Base-by-base conservation (phyloP, 2,329 filamentous ascomycete genomes). In the Madurella mycetomatis region DNA sequence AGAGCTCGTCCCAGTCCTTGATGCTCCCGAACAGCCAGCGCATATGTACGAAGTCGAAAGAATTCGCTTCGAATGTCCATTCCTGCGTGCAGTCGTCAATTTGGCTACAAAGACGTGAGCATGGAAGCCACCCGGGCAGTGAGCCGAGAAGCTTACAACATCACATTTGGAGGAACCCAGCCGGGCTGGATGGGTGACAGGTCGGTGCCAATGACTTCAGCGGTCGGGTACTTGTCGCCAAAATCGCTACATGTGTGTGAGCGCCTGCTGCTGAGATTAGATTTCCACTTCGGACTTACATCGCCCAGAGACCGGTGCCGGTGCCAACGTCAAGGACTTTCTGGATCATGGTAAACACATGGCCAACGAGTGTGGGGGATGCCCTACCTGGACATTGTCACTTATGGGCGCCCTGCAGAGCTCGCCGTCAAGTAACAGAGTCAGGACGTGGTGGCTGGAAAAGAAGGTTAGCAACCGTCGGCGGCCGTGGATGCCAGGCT, bases 81-180 rank as follows among this genome's bases (percentile, higher is more conserved):
- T 72, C 70, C 9, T 66, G 73, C 55, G 80, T 80, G 45, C 80
- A 79, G 63, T 87, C 83, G 62, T 86, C 83, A 40, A 86, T 78
- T 25, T 25, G 25, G 25, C 25, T 25, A 25, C 3, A 7, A 7
- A 25, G 25, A 25, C 25, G 25, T 25, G 3, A 25, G 25, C 7
- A 25, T 25, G 25, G 25, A 25, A 7, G 25, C 25, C 25, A 25
- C 7, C 25, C 7, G 25, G 3, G 25, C 25, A 25, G 25, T 25
- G 25, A 25, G 7, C 25, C 25, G 25, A 7, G 25, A 25, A 25
- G 25, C 25, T 25, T 25, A 25, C 25, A 25, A 25, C 7, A 25
- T 25, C 25, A 25, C 25, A 7, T 25, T 55, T 84, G 59, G 46
- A 82, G 82, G 19, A 70, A 69, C 25, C 66, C 31, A 31, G 86